Evolutionary conservation across 257 asterid species (phyloP), one percentile per base, ranked within the genome.

Genomic region (Nicotiana tomentosiformis): DNA sequence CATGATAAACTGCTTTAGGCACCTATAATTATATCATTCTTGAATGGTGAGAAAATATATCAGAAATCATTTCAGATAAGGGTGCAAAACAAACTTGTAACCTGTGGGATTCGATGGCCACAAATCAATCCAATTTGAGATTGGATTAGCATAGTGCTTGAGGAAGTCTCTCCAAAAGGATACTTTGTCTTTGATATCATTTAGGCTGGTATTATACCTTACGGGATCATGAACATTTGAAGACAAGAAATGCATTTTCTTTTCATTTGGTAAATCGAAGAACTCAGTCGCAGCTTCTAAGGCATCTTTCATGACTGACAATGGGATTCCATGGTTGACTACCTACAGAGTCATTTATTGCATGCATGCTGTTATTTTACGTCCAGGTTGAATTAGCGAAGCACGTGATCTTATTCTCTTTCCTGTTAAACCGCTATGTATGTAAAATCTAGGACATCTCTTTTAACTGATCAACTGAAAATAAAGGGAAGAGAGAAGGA

Each of bases 141-240:
- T 58, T 83, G 95, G 93, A 82, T 92, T 81, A 23, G 90, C 86
- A 29, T 92, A 92, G 83, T 86, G 97, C 81, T 92, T 92, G 91
- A 92, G 84, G 85, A 91, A 92, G 88, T 92, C 97, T 79, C 97
- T 91, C 97, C 97, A 92, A 57, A 82, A 92, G 56, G 78, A 81
- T 57, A 90, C 85, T 83, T 86, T 90, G 79, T 92, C 97, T 9
- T 84, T 86, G 86, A 51, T 74, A 17, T 88, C 88, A 79, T 91
- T 90, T 67, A 91, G 84, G 83, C 97, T 91, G 83, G 94, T 92
- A 65, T 88, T 94, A 37, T 91, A 92, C 82, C 97, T 84, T 82
- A 92, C 91, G 61, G 97, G 93, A 32, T 87, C 78, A 20, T 57
- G 86, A 78, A 88, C 86, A 87, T 91, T 83, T 66, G 82, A 58